These are phyloP conservation scores for Tripterygium wilfordii DNA, from an alignment of 177 flowering plant species.

Conservation along the genomic window DNA sequence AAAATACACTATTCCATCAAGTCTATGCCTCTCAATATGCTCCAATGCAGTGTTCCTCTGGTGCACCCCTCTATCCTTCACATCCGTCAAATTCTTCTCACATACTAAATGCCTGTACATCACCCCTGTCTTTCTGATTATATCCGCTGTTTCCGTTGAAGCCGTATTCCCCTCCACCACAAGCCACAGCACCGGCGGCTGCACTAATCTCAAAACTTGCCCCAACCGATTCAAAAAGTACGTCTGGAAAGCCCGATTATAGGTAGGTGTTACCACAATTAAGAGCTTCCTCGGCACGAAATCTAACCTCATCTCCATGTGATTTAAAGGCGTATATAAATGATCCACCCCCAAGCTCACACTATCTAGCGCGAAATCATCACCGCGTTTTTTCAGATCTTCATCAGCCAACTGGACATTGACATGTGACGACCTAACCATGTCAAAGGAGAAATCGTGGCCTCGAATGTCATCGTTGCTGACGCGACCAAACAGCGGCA, in stretches of 20 bases:
- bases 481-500: background rate
- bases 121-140: slow-evolving; percentile 68
- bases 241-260: slow-evolving; percentile 74
- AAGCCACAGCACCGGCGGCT: slow-evolving; percentile 84
- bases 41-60: slow-evolving; percentile 84
- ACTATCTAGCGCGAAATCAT: slow-evolving; percentile 18
- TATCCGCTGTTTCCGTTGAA: slow-evolving; percentile 66
- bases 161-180: slow-evolving; percentile 77
- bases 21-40: slow-evolving; percentile 74
- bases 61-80: slow-evolving; percentile 82
- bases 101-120: slow-evolving; percentile 89
- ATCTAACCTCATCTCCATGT: slow-evolving; percentile 11
- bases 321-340: background rate
- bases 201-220: slow-evolving; percentile 61
- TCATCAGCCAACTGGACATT: slow-evolving; percentile 16
- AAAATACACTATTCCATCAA: slow-evolving; percentile 92
- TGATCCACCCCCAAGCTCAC: slow-evolving; percentile 22
- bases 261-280: slow-evolving; percentile 88
- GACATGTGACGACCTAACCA: slow-evolving; percentile 29
- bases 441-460: slow-evolving; percentile 32
- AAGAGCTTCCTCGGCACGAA: slow-evolving; percentile 45
- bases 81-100: slow-evolving; percentile 39
- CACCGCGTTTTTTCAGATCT: background rate
- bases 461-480: slow-evolving; percentile 23
- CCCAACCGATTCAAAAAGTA: slow-evolving; percentile 66